Evolutionary conservation across 345 rosid species (phyloP).

Genomic region (Rhodamnia rubescens): DNA sequence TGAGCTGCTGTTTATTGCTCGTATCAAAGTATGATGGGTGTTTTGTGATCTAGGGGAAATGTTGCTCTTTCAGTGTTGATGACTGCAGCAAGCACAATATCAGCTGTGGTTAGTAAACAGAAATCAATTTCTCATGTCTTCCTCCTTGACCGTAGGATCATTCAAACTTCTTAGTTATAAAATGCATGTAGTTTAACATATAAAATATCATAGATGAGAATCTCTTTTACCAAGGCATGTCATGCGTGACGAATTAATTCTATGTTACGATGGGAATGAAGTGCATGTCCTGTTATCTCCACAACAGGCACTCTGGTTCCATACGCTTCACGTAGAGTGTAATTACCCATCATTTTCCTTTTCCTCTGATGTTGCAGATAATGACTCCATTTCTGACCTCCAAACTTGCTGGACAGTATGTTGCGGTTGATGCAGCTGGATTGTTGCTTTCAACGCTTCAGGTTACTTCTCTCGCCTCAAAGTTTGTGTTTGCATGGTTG

Average conservation of each 20-base stretch:
- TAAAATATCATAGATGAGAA: not conserved
- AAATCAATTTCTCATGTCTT: not conserved
- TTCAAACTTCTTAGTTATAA: not conserved
- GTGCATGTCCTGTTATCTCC: not conserved
- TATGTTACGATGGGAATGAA: not conserved
- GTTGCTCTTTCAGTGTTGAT: conserved; percentile 85
- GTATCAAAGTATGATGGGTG: not conserved
- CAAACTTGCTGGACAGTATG: conserved; percentile 76
- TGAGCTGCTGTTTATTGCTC: not conserved
- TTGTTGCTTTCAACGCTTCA: conserved; percentile 63
- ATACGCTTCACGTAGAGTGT: not conserved
- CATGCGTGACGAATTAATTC: not conserved
- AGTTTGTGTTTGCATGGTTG: not conserved
- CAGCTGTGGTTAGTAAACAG: conserved; percentile 68
- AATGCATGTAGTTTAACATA: not conserved
- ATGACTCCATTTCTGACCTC: conserved; percentile 91
- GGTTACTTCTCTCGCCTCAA: conserved; percentile 22
- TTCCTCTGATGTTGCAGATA: conserved; percentile 28
- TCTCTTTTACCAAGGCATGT: not conserved
- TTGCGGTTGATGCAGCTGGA: conserved; percentile 73
- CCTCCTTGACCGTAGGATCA: not conserved
- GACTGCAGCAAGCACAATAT: conserved; percentile 84
- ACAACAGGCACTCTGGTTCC: not conserved
- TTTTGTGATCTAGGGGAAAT: conserved; percentile 51
- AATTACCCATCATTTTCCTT: not conserved